These are phyloP conservation scores for Pascua guehoae DNA, from an alignment of 1,284 basidiomycete species.

Conservation along the genomic window DNA sequence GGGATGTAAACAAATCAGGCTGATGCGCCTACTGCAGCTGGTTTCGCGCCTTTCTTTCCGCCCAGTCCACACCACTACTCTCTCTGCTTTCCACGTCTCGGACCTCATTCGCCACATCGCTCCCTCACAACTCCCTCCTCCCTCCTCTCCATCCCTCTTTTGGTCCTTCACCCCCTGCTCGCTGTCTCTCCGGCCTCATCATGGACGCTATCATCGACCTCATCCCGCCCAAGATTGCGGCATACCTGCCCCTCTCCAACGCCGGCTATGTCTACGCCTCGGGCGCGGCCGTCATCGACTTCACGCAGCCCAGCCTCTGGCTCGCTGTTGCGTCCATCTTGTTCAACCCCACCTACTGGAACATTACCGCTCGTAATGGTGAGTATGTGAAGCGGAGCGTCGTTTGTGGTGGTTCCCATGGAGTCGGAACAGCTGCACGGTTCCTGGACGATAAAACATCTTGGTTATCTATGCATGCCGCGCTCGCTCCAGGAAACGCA, in stretches of 20 bases:
- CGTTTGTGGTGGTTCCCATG: too few relatives aligned
- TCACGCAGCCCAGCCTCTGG: slow-evolving; percentile 63
- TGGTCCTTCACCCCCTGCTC: background rate
- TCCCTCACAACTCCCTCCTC: background rate
- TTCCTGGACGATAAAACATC: too few relatives aligned
- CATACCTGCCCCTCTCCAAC: slow-evolving; percentile 13
- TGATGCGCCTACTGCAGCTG: background rate
- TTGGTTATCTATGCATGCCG: background rate
- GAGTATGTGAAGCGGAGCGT: slow-evolving; percentile 27
- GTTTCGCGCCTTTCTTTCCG: slow-evolving; percentile 8
- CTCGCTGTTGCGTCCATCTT: slow-evolving; percentile 63
- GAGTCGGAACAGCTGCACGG: too few relatives aligned
- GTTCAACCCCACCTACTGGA: slow-evolving; percentile 95
- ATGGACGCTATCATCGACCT: slow-evolving; percentile 18
- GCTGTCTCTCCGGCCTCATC: background rate
- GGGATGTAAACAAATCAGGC: too few relatives aligned
- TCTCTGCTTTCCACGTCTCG: too few relatives aligned
- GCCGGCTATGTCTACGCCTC: slow-evolving; percentile 30
- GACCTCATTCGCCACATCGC: background rate
- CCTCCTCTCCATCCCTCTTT: background rate
- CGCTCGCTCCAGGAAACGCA: too few relatives aligned
- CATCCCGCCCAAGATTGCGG: slow-evolving; percentile 19
- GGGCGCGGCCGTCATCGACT: slow-evolving; percentile 51
- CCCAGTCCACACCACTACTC: too few relatives aligned
- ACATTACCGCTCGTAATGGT: slow-evolving; percentile 91